Base-by-base conservation (phyloP, 257 asterid genomes). In the Scutellaria baicalensis region DNA sequence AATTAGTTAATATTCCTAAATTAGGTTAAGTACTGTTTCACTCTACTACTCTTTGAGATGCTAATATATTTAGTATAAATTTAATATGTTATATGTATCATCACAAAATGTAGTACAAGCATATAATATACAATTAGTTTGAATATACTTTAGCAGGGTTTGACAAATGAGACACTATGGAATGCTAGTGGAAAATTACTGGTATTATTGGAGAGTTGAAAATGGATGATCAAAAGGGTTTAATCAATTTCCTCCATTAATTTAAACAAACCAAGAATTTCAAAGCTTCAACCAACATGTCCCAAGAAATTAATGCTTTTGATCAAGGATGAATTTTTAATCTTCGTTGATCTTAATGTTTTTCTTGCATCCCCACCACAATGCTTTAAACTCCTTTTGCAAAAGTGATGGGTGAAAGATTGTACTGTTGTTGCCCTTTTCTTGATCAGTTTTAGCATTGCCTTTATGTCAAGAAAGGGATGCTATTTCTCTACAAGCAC, bases 301-400 rank as follows among this genome's bases (percentile, higher is more conserved):
- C 45, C 43, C 59, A 16, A 20, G 38, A 6, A 52, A 69, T 44
- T 52, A 52, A 7, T 47, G 49, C 33, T 40, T 48, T 45, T 14
- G 49, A 13, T 8, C 69, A 56, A 58, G 68, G 73, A n/a, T 5
- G 12, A 39, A n/a, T 55, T 45, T 60, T 69, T 52, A n/a, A 7
- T 39, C 9, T 38, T 66, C 64, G 4, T 70, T 71, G 59, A 58
- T 39, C 20, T 64, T 33, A n/a, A 42, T 6, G 44, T 62, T 62
- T 64, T 76, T 74, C 67, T 81, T 11, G 67, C 74, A 62, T 68
- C 81, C 80, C 83, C 81, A 78, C 84, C 74, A 50, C 55, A 38
- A 58, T 69, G 54, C 72, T 73, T 75, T 76, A 68, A 64, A 17
- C 64, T 75, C 67, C 75, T 79, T 72, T 69, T n/a, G 23, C 74